Percentiles rank a stretch among this genome's conserved stretches.
Conservation (phyloP, 441 rosid genomes). For the Populus hybrid region DNA sequence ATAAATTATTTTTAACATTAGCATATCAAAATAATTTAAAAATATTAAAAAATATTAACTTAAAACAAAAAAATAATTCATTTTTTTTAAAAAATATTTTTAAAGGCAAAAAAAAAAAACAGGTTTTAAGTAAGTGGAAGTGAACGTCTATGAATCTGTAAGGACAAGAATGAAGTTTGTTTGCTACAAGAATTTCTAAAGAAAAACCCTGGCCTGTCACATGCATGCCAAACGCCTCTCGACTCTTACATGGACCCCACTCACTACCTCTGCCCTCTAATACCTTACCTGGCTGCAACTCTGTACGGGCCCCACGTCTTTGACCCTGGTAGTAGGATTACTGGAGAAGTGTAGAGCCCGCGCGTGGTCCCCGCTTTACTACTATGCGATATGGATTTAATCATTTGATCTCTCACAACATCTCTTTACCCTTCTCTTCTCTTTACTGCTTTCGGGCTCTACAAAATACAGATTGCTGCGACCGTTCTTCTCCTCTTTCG, state of each 20-base stretch:
- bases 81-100: too few species aligned
- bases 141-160: too few species aligned
- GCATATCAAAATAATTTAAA: too few species aligned
- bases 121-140: too few species aligned
- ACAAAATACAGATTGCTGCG: conserved; percentile 10
- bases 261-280: conserved; percentile 17
- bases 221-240: background rate
- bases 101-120: too few species aligned
- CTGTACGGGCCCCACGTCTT: conserved; percentile 12
- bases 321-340: background rate
- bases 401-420: background rate
- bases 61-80: too few species aligned
- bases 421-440: background rate
- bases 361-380: conserved; percentile 14
- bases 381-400: background rate
- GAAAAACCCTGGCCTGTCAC: too few species aligned
- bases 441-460: background rate
- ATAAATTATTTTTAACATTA: too few species aligned
- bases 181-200: background rate
- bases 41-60: too few species aligned
- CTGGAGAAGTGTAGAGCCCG: conserved; percentile 5
- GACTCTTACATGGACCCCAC: conserved; percentile 36
- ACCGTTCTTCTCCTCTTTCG: background rate
- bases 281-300: conserved; percentile 17
- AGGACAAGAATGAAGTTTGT: too few species aligned